Percentiles rank a stretch among this genome's conserved stretches.
Conservation (phyloP, 345 rosid genomes). For the Linum trigynum region DNA sequence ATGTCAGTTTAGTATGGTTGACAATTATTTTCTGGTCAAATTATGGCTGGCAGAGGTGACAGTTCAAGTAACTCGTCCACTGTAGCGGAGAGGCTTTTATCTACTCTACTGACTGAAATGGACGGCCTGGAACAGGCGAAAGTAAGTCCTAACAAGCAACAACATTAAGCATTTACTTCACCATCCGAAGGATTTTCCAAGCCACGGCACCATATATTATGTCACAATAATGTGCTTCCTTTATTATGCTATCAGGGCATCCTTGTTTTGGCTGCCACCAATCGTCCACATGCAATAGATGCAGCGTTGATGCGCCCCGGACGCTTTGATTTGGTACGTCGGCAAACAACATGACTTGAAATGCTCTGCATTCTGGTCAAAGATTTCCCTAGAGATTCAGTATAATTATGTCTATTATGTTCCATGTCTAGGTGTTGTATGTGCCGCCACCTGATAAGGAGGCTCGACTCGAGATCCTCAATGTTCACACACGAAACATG, state of each 20-base stretch:
- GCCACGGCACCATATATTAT: neutral
- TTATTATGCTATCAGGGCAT: conserved; percentile 45
- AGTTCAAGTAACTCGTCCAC: conserved; percentile 50
- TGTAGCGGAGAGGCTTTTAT: conserved; percentile 89
- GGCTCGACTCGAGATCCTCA: conserved; percentile 63
- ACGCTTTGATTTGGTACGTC: conserved; percentile 71
- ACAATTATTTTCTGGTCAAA: neutral
- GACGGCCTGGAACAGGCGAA: conserved; percentile 90
- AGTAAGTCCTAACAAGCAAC: conserved; percentile 25
- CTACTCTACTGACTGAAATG: conserved; percentile 91
- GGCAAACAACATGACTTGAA: neutral
- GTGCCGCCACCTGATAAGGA: conserved; percentile 81
- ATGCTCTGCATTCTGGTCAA: neutral
- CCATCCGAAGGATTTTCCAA: neutral
- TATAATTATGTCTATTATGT: conserved; percentile 2
- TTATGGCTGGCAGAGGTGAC: conserved; percentile 42
- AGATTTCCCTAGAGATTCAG: neutral
- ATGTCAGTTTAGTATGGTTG: neutral
- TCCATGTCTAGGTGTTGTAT: conserved; percentile 46
- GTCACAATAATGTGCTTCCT: neutral
- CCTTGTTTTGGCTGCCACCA: conserved; percentile 88
- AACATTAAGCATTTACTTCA: neutral
- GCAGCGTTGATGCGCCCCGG: conserved; percentile 97
- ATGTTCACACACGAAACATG: conserved; percentile 76
- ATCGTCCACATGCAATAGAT: conserved; percentile 84